These are phyloP conservation scores for Pseudogymnoascus sp. DNA, from an alignment of 2,329 filamentous ascomycete species.

Conservation along the genomic window DNA sequence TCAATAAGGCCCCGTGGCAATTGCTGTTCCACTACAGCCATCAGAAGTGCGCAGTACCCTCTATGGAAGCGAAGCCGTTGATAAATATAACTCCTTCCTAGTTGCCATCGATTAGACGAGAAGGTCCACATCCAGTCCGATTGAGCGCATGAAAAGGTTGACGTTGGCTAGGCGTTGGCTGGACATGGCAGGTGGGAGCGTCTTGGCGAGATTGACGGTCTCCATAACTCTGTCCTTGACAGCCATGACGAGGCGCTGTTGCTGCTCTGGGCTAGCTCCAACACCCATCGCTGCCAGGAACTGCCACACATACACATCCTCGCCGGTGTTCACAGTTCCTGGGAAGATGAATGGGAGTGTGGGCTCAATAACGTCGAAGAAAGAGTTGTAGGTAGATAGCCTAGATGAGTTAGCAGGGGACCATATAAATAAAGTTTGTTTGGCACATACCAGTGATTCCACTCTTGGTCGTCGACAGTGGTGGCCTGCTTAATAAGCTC, in stretches of 20 bases:
- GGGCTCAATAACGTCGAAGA: constrained; percentile 83
- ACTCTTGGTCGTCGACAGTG: constrained; percentile 59
- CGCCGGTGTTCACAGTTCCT: constrained; percentile 76
- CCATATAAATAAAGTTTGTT: neutral
- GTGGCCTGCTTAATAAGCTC: constrained; percentile 84
- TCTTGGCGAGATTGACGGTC: constrained; percentile 82
- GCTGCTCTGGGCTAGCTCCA: constrained; percentile 85
- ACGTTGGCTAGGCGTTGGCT: constrained; percentile 80
- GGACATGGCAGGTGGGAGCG: constrained; percentile 77
- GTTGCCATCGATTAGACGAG: constrained; percentile 23
- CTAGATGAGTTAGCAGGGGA: constrained; percentile 35
- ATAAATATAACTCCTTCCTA: constrained; percentile 6
- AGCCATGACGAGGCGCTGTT: constrained; percentile 85
- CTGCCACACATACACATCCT: constrained; percentile 97
- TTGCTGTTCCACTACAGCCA: constrained; percentile 1
- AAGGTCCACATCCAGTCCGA: constrained; percentile 91
- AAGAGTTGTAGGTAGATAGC: constrained; percentile 69
- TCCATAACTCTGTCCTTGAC: constrained; percentile 98
- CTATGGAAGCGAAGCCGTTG: constrained; percentile 5
- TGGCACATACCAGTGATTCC: constrained; percentile 63
- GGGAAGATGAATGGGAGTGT: constrained; percentile 82
- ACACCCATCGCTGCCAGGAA: constrained; percentile 93
- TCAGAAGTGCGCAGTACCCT: neutral
- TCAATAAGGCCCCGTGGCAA: neutral
- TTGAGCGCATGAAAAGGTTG: constrained; percentile 96